A percentile compares a stretch with the other conserved stretches of the same genome.
Evolutionary conservation across 768 basidiomycete species (phyloP).

Genomic region (Kwoniella sp.): DNA sequence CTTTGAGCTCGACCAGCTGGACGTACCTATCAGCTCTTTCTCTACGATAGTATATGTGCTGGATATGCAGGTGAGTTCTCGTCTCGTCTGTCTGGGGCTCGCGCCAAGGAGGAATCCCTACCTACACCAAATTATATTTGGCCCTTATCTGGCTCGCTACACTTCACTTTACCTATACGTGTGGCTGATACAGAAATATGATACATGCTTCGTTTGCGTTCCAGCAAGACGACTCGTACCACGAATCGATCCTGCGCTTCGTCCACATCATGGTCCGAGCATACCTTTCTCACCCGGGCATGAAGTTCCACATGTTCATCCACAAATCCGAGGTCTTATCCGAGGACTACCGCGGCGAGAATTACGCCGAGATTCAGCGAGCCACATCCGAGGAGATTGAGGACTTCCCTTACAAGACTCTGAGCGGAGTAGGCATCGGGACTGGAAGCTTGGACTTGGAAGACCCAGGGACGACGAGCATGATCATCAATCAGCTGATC

Average conservation of each 20-base stretch:
- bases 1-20: slow-evolving; percentile 73
- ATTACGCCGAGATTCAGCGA: slow-evolving; percentile 86
- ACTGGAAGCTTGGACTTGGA: slow-evolving; percentile 30
- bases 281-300: slow-evolving; percentile 71
- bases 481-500: slow-evolving; percentile 57
- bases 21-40: slow-evolving; percentile 71
- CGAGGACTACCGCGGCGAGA: slow-evolving; percentile 90
- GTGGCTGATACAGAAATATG: too few species aligned
- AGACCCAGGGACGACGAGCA: slow-evolving; percentile 73
- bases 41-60: slow-evolving; percentile 88
- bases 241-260: slow-evolving; percentile 77
- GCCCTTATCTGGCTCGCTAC: too few species aligned
- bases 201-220: background rate
- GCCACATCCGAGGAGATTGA: slow-evolving; percentile 78
- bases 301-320: slow-evolving; percentile 87
- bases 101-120: too few species aligned
- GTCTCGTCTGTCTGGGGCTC: too few species aligned
- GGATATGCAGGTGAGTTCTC: slow-evolving; percentile 77
- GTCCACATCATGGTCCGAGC: slow-evolving; percentile 79
- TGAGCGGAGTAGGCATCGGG: slow-evolving; percentile 20
- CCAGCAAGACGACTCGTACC: slow-evolving; percentile 65
- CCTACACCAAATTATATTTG: too few species aligned
- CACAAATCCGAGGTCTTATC: slow-evolving; percentile 88
- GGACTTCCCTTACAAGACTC: slow-evolving; percentile 61
- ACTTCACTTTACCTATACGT: slow-evolving; percentile 8